Evolutionary conservation across 75 land plant species (phyloP), one percentile per base, ranked within the genome.

Genomic region (Pinus albicaulis): DNA sequence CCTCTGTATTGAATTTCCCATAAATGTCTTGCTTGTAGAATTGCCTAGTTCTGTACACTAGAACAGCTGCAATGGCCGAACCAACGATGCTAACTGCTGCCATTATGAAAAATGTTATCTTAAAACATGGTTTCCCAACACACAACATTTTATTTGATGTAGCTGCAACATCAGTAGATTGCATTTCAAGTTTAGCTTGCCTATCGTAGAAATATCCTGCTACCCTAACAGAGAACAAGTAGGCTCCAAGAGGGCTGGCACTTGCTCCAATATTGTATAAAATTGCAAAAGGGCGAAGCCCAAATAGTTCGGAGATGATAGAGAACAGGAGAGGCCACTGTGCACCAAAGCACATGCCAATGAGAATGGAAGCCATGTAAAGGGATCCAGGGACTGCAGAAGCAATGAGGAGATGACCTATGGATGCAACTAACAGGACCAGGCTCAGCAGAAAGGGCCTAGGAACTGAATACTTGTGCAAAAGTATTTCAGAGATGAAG

Each of bases 1-100:
- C 13, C 15, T 63, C 34, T 15, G 28, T 14, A 63, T 63, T 63
- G 71, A 80, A 84, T 78, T 70, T 88, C 55, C 81, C 77, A 65
- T 88, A 88, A 22, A 88, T 82, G 62, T 87, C 89, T 24, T 82
- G 74, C 41, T 57, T 70, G 82, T 92, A 87, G 65, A 82, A 90
- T 48, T 76, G 61, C 71, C 72, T 78, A 7, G 93, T 92, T 59
- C 92, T 79, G 56, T 72, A 61, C 19, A 80, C 81, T 76, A 90
- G 74, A 19, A 88, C 57, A 6, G 79, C 34, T 17, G 87, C 81
- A 13, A 91, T 72, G 19, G 76, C 20, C 16, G 79, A 73, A 2
- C 89, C 95, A 15, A 80, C 28, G 2, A 84, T 19, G 16, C 87
- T 88, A 23, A 74, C 79, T 5, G 64, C 91, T 10, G 87, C 78